Base-by-base conservation (phyloP, 164 flowering plant genomes). In the Sextonia rubra region DNA sequence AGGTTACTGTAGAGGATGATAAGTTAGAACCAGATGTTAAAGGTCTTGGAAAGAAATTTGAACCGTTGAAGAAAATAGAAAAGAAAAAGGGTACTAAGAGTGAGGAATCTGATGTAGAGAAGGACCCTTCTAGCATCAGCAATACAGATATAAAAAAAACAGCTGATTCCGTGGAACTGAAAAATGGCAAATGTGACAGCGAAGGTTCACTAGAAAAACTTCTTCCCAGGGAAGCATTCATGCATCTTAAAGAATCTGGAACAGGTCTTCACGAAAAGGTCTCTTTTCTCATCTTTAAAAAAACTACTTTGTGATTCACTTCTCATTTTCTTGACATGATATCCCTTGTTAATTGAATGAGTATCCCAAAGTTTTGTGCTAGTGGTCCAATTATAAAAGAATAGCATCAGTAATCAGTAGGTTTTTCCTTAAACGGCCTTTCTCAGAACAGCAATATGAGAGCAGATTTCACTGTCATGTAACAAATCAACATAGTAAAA, bases 201-300 rank as follows among this genome's bases (percentile, higher is more conserved):
- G 89, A 80, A 62, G 65, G 76, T 32, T 86, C 83, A 47, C 72
- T 88, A 78, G 82, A 76, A 80, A 85, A 80, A 64, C 18, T 83
- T 66, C 74, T 94, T 72, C 60, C 97, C 69, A 87, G 87, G 83
- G 92, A 85, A 73, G 90, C 92, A 15, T 91, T 84, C 73, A 60
- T 77, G 68, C 94, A 93, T 26, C 78, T 94, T 74, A 82, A 88
- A 86, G 94, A 87, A 79, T 81, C 89, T 56, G 89, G 90, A 77
- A 87, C 87, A 2, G 92, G 89, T 64, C 94, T 91, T 80, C 97
- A 94, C 83, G 77, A 80, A 52, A 92, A 92, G 97, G 98, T 92
- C 47, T 70, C 20, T 71, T 23, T n/a, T 11, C 70, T 24, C 37
- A 32, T 52, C 44, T 56, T 24, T 64, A 14, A 69, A 23, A 17